Evolutionary conservation across 2,329 filamentous ascomycete genomes (phyloP).

Genomic region (Cryphonectria nitschkei): DNA sequence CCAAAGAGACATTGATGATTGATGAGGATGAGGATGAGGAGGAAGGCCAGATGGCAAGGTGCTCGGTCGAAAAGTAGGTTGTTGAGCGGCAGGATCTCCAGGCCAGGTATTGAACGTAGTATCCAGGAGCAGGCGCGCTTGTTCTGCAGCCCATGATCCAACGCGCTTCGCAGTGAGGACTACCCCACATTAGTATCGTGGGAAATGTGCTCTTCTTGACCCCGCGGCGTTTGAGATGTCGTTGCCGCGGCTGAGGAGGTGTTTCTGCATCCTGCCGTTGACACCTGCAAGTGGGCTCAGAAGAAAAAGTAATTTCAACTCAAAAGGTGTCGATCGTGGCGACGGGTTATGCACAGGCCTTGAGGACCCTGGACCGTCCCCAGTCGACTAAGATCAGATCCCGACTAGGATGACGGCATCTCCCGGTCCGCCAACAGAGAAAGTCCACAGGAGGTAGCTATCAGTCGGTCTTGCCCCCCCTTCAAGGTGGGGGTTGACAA

Average conservation of each 20-base stretch:
- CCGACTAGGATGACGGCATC: conserved; percentile 25
- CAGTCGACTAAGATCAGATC: conserved; percentile 24
- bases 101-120: background rate
- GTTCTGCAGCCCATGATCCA: background rate
- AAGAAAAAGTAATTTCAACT: conserved; percentile 14
- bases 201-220: background rate
- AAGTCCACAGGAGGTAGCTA: conserved; percentile 1
- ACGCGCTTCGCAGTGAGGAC: background rate
- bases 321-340: conserved; percentile 5
- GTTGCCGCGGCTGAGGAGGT: conserved; percentile 1
- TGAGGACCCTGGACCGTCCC: conserved; percentile 14
- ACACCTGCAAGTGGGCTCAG: conserved; percentile 9
- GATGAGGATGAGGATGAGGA: background rate
- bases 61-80: background rate
- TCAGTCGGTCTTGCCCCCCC: background rate
- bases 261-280: conserved; percentile 14
- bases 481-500: background rate
- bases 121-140: background rate
- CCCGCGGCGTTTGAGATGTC: background rate
- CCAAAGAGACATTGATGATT: conserved; percentile 8
- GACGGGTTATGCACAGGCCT: conserved; percentile 4
- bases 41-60: background rate
- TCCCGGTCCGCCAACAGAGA: conserved; percentile 16
- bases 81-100: background rate
- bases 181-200: background rate